Base-by-base conservation (phyloP, 352 stramenopile species). In the Blastocystis sp. region DNA sequence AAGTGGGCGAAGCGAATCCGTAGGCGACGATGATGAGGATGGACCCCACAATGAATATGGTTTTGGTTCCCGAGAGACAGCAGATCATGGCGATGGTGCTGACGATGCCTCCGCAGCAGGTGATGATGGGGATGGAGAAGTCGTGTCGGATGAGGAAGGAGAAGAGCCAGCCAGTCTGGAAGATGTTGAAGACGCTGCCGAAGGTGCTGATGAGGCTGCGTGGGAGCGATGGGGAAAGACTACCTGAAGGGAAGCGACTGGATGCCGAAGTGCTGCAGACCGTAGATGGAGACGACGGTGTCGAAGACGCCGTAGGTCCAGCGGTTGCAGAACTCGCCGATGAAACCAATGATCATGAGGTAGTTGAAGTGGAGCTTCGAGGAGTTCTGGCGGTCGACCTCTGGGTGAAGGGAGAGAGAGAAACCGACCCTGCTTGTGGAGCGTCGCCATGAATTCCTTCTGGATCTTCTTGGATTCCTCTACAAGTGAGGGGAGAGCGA, bases 141-240 rank as follows among this genome's bases (percentile, higher is more conserved):
- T 81, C 69, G 34, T 81, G 61, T 21, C 63, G 27, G 69, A 81
- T 81, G 51, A 81, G 69, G 46, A 65, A 81, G 18, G 46, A 49
- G 40, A 64, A 81, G 24, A 81, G 51, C 69, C 69, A 81, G 49
- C 69, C 69, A 1, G 69, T 81, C 69, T 81, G 69, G 46, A 81
- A 54, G 32, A 81, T 64, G 69, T 63, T 81, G 18, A 63, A n/a
- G 21, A 81, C 3, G 24, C 46, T 64, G 32, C 69, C 69, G 27
- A 64, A 1, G 18, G 4, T 24, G 29, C 69, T 81, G 21, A 81
- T 81, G 44, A 81, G 36, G 42, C 69, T 72, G 42, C 18, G 32
- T 0, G 1, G 27, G 0, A 46, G n/a, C 14, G 11, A 21, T 24
- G 2, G 42, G 2, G 32, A 42, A 44, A n/a, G 1, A 21, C 0